A percentile compares a stretch with the other conserved stretches of the same genome.
These are phyloP conservation scores for Phytophthora kernoviae DNA, from an alignment of 352 stramenopile species.

Conservation along the genomic window DNA sequence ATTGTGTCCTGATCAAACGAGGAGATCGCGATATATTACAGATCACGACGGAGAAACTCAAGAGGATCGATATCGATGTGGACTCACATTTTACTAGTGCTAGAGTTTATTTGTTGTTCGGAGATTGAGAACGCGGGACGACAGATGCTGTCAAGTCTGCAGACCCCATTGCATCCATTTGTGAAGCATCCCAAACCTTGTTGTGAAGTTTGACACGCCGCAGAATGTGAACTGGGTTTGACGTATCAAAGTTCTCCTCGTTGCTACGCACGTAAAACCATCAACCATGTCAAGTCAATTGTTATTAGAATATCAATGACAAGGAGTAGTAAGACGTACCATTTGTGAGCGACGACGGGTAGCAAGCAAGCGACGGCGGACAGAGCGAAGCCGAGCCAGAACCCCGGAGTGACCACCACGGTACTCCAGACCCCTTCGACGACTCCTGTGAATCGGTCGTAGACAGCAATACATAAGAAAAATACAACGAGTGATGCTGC, in stretches of 20 bases:
- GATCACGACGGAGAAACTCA: neutral
- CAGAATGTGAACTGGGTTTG: constrained; percentile 78
- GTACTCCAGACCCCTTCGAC: constrained; percentile 57
- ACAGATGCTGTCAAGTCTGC: constrained; percentile 19
- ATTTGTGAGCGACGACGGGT: constrained; percentile 71
- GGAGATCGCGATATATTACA: constrained; percentile 5
- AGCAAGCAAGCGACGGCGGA: constrained; percentile 48
- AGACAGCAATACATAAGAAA: constrained; percentile 50
- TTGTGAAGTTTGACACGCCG: constrained; percentile 71
- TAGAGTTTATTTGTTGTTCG: constrained; percentile 22
- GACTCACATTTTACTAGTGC: constrained; percentile 6
- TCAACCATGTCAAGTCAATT: neutral
- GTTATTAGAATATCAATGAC: too few relatives aligned
- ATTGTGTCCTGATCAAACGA: too few relatives aligned
- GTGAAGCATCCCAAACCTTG: constrained; percentile 70
- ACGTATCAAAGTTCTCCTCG: constrained; percentile 75
- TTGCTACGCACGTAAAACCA: constrained; percentile 37
- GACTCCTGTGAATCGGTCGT: constrained; percentile 53
- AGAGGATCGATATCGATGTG: too few relatives aligned
- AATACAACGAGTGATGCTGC: constrained; percentile 55
- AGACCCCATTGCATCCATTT: constrained; percentile 24
- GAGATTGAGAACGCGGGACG: constrained; percentile 18
- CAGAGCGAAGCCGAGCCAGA: constrained; percentile 70
- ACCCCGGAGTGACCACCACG: constrained; percentile 40
- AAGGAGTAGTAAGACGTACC: constrained; percentile 41